Percentiles rank a stretch among this genome's conserved stretches.
Evolutionary conservation across 2,329 filamentous ascomycete genomes (phyloP).

Genomic region (Truncatella angustata): DNA sequence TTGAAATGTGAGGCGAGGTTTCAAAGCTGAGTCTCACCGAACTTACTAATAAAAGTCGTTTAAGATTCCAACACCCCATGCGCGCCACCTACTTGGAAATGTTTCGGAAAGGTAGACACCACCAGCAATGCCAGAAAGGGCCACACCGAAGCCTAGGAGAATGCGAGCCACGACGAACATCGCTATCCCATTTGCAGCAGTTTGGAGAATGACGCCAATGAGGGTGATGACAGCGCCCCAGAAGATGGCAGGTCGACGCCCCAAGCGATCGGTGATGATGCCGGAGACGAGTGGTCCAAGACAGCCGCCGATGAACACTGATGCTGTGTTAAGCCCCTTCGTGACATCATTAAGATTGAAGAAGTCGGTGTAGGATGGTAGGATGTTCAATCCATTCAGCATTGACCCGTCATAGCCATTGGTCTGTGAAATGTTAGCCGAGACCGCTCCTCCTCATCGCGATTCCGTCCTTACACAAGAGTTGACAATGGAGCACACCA

Average conservation of each 20-base stretch:
- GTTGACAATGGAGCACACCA: conserved; percentile 43
- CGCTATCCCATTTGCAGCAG: conserved; percentile 46
- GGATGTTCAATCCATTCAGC: conserved; percentile 56
- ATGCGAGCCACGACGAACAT: conserved; percentile 50
- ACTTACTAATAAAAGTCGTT: conserved; percentile 29
- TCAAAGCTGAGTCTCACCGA: no score
- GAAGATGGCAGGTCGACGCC: conserved; percentile 42
- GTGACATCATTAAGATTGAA: conserved; percentile 53
- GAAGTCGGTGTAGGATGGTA: conserved; percentile 55
- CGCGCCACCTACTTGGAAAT: conserved; percentile 41
- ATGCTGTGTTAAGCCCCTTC: conserved; percentile 52
- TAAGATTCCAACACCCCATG: conserved; percentile 25
- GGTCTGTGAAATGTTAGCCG: conserved; percentile 20
- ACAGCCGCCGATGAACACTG: conserved; percentile 51
- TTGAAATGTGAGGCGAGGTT: background rate
- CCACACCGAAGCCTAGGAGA: conserved; percentile 44
- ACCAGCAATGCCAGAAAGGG: conserved; percentile 40
- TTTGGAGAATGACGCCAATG: conserved; percentile 44
- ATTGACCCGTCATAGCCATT: conserved; percentile 47
- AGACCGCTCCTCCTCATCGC: no score
- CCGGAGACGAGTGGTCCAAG: conserved; percentile 43
- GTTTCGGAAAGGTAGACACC: conserved; percentile 49
- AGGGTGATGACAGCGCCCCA: conserved; percentile 38
- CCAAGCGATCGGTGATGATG: conserved; percentile 38
- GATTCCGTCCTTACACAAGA: conserved; percentile 40